A percentile compares a stretch with the other conserved stretches of the same genome.
Evolutionary conservation across 1,284 basidiomycete species (phyloP).

Genomic region (Sporisorium sorghi): DNA sequence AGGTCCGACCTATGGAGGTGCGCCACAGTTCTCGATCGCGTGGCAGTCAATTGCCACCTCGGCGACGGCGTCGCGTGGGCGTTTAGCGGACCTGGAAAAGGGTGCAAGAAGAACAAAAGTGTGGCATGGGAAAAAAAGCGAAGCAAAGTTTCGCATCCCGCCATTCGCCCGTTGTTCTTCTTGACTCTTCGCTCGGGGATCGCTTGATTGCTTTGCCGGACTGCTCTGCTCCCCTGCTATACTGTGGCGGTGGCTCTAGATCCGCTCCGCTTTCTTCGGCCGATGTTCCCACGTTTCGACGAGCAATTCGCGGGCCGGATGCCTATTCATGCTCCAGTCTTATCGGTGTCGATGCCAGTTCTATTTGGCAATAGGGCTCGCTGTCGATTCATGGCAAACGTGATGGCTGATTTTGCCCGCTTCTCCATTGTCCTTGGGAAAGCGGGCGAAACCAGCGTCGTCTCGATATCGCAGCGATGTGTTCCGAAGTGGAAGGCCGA

Average conservation of each 20-base stretch:
- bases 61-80: conserved; percentile 29
- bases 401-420: background rate
- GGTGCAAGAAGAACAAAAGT: conserved; percentile 3
- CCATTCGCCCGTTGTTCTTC: background rate
- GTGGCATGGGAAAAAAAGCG: conserved; percentile 17
- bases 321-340: conserved; percentile 4
- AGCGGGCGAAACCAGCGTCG: background rate
- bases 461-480: background rate
- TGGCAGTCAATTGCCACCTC: conserved; percentile 13
- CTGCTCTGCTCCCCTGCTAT: background rate
- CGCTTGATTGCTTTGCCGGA: background rate
- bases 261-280: background rate
- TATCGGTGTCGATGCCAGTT: background rate
- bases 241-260: background rate
- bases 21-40: background rate
- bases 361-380: background rate
- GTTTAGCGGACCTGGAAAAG: conserved; percentile 9
- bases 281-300: background rate
- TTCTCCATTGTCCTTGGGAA: background rate
- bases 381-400: background rate
- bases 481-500: background rate
- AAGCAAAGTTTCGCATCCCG: background rate
- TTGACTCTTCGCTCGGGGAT: too few relatives aligned
- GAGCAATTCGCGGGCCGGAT: background rate
- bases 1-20: background rate